Evolutionary conservation across 352 stramenopile genomes (phyloP).

Genomic region (Pythium guiyangense): DNA sequence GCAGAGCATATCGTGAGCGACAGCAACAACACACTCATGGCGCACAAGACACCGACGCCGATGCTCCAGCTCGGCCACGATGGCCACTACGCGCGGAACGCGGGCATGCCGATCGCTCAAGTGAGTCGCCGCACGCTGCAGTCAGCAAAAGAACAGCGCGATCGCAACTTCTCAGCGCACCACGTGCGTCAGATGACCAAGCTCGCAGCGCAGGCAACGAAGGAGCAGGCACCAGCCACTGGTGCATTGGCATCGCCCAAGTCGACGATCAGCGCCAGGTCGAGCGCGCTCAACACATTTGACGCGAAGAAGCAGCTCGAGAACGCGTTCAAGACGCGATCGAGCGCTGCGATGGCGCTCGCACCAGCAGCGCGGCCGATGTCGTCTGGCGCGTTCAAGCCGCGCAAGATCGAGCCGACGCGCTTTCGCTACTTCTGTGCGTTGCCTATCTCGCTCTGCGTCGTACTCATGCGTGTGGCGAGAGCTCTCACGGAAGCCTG

Average conservation of each 20-base stretch:
- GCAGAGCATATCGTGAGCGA: no score
- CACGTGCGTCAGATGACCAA: constrained; percentile 53
- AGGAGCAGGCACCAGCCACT: background rate
- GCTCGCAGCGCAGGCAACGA: constrained; percentile 14
- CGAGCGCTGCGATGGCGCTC: constrained; percentile 1
- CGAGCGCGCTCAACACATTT: constrained; percentile 19
- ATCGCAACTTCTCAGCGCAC: constrained; percentile 28
- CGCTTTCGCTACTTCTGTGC: constrained; percentile 84
- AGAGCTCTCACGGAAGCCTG: background rate
- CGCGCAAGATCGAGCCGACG: constrained; percentile 65
- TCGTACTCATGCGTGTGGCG: background rate
- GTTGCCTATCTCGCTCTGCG: constrained; percentile 7
- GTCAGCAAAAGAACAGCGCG: constrained; percentile 26
- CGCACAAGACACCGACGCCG: constrained; percentile 2
- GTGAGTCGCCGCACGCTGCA: constrained; percentile 25
- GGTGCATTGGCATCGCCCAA: constrained; percentile 1
- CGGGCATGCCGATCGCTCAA: constrained; percentile 32
- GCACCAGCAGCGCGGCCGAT: constrained; percentile 32
- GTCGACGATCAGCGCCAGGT: constrained; percentile 19
- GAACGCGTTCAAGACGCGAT: constrained; percentile 18
- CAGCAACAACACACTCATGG: background rate
- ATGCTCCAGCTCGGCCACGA: constrained; percentile 23
- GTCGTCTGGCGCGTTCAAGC: constrained; percentile 49
- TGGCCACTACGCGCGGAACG: constrained; percentile 12
- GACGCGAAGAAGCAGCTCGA: constrained; percentile 28